Conservation (phyloP, 805 yeast genomes). For the Kregervanrija fluxuum region DNA sequence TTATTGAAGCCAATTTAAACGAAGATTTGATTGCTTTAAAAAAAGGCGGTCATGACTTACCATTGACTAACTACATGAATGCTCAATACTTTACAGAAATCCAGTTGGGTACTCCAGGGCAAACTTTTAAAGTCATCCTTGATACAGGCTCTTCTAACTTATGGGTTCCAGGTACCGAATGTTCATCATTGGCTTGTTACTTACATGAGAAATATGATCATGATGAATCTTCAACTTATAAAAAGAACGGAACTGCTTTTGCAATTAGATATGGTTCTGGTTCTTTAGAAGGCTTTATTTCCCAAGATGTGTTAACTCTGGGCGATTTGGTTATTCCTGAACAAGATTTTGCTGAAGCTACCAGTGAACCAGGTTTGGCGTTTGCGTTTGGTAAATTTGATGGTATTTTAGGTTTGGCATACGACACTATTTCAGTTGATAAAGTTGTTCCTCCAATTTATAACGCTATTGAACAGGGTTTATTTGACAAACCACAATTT, state of each 20-base stretch:
- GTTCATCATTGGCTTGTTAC: constrained; percentile 92
- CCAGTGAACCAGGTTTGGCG: constrained; percentile 94
- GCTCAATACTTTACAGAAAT: constrained; percentile 96
- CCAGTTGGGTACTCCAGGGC: constrained; percentile 87
- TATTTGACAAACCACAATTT: constrained; percentile 78
- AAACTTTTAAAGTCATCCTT: constrained; percentile 84
- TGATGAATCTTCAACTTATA: constrained; percentile 71
- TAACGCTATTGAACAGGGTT: constrained; percentile 75
- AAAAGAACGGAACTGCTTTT: constrained; percentile 80
- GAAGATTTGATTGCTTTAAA: constrained; percentile 11
- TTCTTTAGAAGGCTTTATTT: constrained; percentile 83
- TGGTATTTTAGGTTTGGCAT: constrained; percentile 93
- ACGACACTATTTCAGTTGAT: constrained; percentile 84
- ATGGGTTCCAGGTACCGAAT: constrained; percentile 91
- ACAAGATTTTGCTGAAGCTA: constrained; percentile 96
- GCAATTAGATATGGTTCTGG: constrained; percentile 91
- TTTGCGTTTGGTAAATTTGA: constrained; percentile 99
- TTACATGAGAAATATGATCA: constrained; percentile 90
- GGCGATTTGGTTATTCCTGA: constrained; percentile 81
- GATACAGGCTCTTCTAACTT: constrained; percentile 96
- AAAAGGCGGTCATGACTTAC: constrained; percentile 57
- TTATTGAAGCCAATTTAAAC: constrained; percentile 22
- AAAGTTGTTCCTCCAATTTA: constrained; percentile 89
- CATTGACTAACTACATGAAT: constrained; percentile 87
- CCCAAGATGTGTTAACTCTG: constrained; percentile 72